These are phyloP conservation scores for Helianthus tuberosus DNA, from an alignment of 129 eudicot genomes.

Conservation along the genomic window DNA sequence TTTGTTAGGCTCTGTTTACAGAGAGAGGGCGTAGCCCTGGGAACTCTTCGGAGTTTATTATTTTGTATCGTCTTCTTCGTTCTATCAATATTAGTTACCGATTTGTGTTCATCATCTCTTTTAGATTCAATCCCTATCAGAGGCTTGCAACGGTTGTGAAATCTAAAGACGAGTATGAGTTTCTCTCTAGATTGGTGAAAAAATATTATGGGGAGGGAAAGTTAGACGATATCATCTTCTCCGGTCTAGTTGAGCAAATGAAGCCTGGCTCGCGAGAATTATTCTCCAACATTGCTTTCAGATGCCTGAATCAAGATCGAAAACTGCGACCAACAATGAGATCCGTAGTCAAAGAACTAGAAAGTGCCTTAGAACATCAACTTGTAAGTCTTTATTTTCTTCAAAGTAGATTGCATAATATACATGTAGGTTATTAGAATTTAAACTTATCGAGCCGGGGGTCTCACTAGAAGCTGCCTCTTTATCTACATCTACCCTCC, in stretches of 20 bases:
- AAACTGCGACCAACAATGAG: not conserved
- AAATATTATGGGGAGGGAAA: not conserved
- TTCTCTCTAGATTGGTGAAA: not conserved
- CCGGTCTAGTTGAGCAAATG: not conserved
- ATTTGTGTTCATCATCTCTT: no score
- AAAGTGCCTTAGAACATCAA: constrained; percentile 21
- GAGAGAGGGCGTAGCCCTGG: no score
- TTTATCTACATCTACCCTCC: no score
- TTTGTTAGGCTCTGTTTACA: no score
- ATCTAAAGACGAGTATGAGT: not conserved
- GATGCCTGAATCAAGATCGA: not conserved
- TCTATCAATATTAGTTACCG: no score
- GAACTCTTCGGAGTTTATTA: no score
- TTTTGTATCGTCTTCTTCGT: no score
- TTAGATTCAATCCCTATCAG: no score
- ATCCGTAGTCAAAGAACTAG: constrained; percentile 10
- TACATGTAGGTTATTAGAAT: not conserved
- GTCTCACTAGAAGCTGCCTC: no score
- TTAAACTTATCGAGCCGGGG: not conserved
- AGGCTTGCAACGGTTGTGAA: not conserved
- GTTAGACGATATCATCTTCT: not conserved
- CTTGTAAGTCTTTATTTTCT: constrained; percentile 10
- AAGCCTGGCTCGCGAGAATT: not conserved
- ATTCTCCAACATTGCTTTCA: constrained; percentile 2
- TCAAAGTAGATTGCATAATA: no score